Evolutionary conservation across 2,329 filamentous ascomycete genomes (phyloP).

Genomic region (Colletotrichum spinosum): DNA sequence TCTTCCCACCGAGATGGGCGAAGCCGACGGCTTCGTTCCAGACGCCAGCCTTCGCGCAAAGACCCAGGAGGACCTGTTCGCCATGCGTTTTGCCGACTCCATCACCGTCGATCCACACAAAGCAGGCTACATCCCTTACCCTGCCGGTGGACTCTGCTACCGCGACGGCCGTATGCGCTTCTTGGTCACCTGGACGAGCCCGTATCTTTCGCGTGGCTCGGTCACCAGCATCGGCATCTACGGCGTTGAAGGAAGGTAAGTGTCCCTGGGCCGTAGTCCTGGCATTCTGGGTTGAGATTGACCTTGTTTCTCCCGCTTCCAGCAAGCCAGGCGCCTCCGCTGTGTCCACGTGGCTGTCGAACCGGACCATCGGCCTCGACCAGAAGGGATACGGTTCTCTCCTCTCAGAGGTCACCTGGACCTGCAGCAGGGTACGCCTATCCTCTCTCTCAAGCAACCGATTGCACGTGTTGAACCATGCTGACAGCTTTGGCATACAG

Average conservation of each 20-base stretch:
- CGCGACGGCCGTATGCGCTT: constrained; percentile 56
- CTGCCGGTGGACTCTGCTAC: constrained; percentile 57
- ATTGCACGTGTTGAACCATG: not conserved
- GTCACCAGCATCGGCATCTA: constrained; percentile 54
- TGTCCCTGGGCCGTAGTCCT: not conserved
- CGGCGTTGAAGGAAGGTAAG: constrained; percentile 57
- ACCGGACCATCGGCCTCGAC: constrained; percentile 55
- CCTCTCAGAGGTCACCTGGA: constrained; percentile 57
- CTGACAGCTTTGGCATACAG: constrained; percentile 36
- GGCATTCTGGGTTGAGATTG: not conserved
- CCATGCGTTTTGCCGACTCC: constrained; percentile 54
- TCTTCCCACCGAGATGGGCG: constrained; percentile 44
- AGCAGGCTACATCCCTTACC: constrained; percentile 59
- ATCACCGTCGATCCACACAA: constrained; percentile 63
- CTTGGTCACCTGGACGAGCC: constrained; percentile 56
- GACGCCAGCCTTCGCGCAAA: constrained; percentile 48
- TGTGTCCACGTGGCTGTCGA: constrained; percentile 57
- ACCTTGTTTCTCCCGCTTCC: not conserved
- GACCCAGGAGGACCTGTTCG: constrained; percentile 53
- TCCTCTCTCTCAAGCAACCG: too few relatives aligned
- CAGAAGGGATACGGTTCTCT: constrained; percentile 55
- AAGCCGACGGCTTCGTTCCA: constrained; percentile 47
- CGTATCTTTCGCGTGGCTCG: constrained; percentile 53
- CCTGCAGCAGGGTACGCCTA: constrained; percentile 51
- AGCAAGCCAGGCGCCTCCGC: constrained; percentile 60